Evolutionary conservation across 108 stramenopile species (phyloP).

Genomic region (Parmales sp.): DNA sequence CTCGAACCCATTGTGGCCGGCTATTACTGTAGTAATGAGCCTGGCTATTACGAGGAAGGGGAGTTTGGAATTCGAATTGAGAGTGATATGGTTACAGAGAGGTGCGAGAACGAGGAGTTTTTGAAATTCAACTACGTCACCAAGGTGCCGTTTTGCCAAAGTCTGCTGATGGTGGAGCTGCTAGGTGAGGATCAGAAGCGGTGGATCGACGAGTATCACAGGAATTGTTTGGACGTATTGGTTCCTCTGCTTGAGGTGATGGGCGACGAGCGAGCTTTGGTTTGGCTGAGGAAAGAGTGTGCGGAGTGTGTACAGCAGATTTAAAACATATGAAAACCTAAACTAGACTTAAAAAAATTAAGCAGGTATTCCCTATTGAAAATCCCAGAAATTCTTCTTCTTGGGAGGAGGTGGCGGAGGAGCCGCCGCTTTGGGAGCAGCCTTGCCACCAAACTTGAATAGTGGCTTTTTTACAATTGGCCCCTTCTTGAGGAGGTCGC

Average conservation of each 20-base stretch:
- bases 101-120: neutral
- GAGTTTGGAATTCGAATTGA: slow-evolving; percentile 49
- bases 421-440: too few relatives aligned
- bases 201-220: slow-evolving; percentile 27
- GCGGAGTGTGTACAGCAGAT: too few relatives aligned
- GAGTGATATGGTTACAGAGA: slow-evolving; percentile 16
- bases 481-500: too few relatives aligned
- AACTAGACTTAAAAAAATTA: too few relatives aligned
- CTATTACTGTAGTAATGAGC: slow-evolving; percentile 49
- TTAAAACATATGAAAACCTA: too few relatives aligned
- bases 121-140: slow-evolving; percentile 28
- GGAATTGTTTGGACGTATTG: neutral
- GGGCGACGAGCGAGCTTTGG: neutral
- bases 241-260: neutral
- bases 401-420: too few relatives aligned
- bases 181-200: neutral
- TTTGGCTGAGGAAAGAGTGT: slow-evolving; percentile 1
- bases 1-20: slow-evolving; percentile 20
- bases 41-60: slow-evolving; percentile 49
- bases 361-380: too few relatives aligned
- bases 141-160: slow-evolving; percentile 17
- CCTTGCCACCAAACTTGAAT: too few relatives aligned
- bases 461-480: too few relatives aligned
- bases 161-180: slow-evolving; percentile 11
- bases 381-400: too few relatives aligned